Evolutionary conservation across 106 monocot genomes (phyloP), one percentile per base, ranked within the genome.

Genomic region (Agapanthus africanus): DNA sequence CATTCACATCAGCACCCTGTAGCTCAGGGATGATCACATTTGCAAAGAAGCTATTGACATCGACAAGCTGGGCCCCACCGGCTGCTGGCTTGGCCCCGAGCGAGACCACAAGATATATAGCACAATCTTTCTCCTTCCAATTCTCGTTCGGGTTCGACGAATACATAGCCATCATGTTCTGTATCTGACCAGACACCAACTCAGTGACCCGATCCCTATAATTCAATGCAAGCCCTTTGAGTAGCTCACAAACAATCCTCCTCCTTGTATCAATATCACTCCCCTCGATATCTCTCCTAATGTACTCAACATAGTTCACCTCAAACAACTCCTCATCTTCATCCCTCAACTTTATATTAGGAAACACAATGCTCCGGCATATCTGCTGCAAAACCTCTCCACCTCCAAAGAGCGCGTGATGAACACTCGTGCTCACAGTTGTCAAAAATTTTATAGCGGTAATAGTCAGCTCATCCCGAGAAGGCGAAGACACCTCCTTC

Each of bases 311-410:
- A 27, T 86, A 82, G 40, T 95, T 91, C 77, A 76, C 78, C 67
- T 91, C 88, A 52, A 95, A 95, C 25, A 91, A 61, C 78, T 95
- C 91, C 70, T 91, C 91, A 21, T 95, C 95, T 42, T 95, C 95
- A 7, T 88, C 95, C 27, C 85, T 37, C 11, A 82, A 71, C 37
- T 77, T 76, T 25, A 95, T 54, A 69, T 95, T 95, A 27, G 95
- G 95, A 40, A 95, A 83, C 22, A 54, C 85, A 18, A 99, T 86
- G 39, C 99, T 87, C 54, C 73, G 69, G 49, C 99, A 99, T 37
- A 99, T 89, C 73, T 81, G 87, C 57, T 74, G 74, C 32, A 99
- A 54, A 1, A 78, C 81, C 2, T 93, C 92, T 11, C 70, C 78
- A 42, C 63, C 76, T 11, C 82, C 85, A 40, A 99, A 99, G 0